phyloP scores from a whole-genome alignment of 164 flowering plant species.

The Aristolochia contorta region DNA sequence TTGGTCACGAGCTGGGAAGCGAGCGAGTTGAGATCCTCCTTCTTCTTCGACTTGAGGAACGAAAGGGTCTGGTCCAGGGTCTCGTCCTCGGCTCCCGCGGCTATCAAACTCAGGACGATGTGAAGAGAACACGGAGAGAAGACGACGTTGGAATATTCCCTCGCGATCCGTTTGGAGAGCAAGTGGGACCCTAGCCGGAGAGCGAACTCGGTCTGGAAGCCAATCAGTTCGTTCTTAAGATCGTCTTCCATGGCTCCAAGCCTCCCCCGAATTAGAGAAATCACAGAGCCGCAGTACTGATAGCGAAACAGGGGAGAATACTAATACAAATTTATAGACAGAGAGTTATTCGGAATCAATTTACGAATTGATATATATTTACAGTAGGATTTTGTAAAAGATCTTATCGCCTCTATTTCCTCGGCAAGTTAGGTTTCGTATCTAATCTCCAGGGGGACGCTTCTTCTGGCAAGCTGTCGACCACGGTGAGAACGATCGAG shows the following conservation, averaged over 20 bases:
- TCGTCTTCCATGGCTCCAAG: conserved; percentile 37
- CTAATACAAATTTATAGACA: too few relatives aligned
- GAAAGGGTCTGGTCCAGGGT: conserved; percentile 51
- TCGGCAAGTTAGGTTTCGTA: too few relatives aligned
- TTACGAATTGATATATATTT: too few relatives aligned
- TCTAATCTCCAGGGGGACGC: too few relatives aligned
- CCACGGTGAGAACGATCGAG: too few relatives aligned
- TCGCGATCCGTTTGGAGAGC: conserved; percentile 14
- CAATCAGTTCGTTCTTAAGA: conserved; percentile 30
- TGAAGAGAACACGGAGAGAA: conserved; percentile 55
- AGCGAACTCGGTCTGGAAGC: too few relatives aligned
- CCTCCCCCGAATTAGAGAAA: not conserved
- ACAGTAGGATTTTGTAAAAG: too few relatives aligned
- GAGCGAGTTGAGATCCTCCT: conserved; percentile 40
- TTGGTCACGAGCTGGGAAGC: conserved; percentile 40
- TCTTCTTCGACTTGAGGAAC: conserved; percentile 36
- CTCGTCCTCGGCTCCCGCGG: conserved; percentile 49
- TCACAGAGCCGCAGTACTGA: not conserved
- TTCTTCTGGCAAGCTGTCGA: too few relatives aligned
- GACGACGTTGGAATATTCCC: conserved; percentile 41
- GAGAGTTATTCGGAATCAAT: too few relatives aligned
- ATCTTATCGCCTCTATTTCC: too few relatives aligned
- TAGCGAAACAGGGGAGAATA: too few relatives aligned
- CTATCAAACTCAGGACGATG: conserved; percentile 42
- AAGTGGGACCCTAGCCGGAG: conserved; percentile 30